phyloP scores from a whole-genome alignment of 2,329 filamentous ascomycete species.

The Aspergillus carbonarius region DNA sequence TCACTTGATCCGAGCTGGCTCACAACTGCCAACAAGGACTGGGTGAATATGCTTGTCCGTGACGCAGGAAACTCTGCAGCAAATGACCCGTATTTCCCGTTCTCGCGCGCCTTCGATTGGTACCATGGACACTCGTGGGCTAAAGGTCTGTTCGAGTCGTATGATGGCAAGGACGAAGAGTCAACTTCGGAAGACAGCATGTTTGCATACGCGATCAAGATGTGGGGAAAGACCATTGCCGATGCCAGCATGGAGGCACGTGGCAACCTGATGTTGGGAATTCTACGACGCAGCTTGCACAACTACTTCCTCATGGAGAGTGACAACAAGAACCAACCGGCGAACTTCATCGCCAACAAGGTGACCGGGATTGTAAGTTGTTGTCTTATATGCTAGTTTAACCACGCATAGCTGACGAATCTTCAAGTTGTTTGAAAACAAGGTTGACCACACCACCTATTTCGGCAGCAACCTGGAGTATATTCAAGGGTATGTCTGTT shows the following conservation, averaged over 20 bases:
- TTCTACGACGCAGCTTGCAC: conserved; percentile 71
- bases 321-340: conserved; percentile 69
- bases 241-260: conserved; percentile 77
- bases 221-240: conserved; percentile 83
- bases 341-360: conserved; percentile 78
- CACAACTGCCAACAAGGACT: conserved; percentile 66
- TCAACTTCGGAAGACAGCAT: conserved; percentile 89
- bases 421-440: conserved; percentile 80
- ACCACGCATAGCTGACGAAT: neutral
- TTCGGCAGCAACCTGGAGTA: conserved; percentile 74
- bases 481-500: conserved; percentile 55
- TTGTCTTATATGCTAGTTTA: neutral
- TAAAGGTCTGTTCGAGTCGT: conserved; percentile 56
- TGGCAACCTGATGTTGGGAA: conserved; percentile 78
- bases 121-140: conserved; percentile 95
- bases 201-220: conserved; percentile 82
- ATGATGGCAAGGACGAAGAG: conserved; percentile 62
- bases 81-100: conserved; percentile 73
- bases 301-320: conserved; percentile 79
- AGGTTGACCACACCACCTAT: conserved; percentile 88
- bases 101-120: conserved; percentile 86
- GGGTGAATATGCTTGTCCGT: conserved; percentile 78
- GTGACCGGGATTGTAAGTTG: conserved; percentile 55
- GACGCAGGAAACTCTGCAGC: conserved; percentile 76
- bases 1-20: conserved; percentile 76